These are phyloP conservation scores for Apiosordaria backusii DNA, from an alignment of 495 filamentous ascomycete species.

Conservation along the genomic window DNA sequence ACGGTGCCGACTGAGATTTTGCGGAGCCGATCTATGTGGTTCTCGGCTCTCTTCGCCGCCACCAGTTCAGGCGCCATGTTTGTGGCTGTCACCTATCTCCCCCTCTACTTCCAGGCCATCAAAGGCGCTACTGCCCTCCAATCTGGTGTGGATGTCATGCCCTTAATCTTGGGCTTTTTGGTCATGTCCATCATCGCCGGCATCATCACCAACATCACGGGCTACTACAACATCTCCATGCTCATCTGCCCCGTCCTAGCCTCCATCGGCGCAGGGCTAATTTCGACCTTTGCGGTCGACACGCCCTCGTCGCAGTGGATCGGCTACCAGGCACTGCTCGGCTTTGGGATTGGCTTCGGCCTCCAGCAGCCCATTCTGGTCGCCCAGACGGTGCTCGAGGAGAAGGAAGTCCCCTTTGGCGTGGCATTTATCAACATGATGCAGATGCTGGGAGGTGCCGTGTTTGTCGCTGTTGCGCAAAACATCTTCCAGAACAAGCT, in stretches of 20 bases:
- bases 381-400: slow-evolving; percentile 46
- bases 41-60: neutral
- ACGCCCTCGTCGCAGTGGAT: slow-evolving; percentile 54
- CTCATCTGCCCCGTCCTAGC: slow-evolving; percentile 49
- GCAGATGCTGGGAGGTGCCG: slow-evolving; percentile 56
- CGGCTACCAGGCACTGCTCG: slow-evolving; percentile 55
- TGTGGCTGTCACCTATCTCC: slow-evolving; percentile 47
- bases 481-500: slow-evolving; percentile 53
- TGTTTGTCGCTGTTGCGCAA: slow-evolving; percentile 57
- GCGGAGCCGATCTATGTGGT: slow-evolving; percentile 56
- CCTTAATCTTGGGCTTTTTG: slow-evolving; percentile 56
- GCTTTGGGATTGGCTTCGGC: slow-evolving; percentile 57
- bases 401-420: slow-evolving; percentile 54
- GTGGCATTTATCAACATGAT: slow-evolving; percentile 56
- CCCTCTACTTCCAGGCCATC: slow-evolving; percentile 68
- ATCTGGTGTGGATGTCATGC: slow-evolving; percentile 65
- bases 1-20: slow-evolving; percentile 55
- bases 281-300: slow-evolving; percentile 54
- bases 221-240: slow-evolving; percentile 49
- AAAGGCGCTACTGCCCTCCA: slow-evolving; percentile 55
- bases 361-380: slow-evolving; percentile 56
- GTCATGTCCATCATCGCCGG: slow-evolving; percentile 52
- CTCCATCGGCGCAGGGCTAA: slow-evolving; percentile 57
- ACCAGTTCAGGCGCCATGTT: slow-evolving; percentile 30
- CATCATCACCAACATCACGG: neutral